Evolutionary conservation across 176 grass and related monocot species (phyloP).

Genomic region (Phoenix roebelenii): DNA sequence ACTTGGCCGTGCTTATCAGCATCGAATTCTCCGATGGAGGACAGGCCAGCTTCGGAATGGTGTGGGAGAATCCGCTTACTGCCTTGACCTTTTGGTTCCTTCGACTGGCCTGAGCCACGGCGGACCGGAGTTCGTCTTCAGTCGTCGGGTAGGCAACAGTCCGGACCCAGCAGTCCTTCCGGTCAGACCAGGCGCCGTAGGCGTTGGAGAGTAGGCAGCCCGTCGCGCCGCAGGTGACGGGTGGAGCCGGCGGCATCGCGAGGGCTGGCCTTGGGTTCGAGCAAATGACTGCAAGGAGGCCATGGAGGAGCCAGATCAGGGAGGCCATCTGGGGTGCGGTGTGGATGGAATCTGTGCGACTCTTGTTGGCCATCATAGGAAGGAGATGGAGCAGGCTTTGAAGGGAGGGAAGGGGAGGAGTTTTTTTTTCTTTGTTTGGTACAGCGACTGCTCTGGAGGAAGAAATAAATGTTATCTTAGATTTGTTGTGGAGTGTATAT

Average conservation of each 20-base stretch:
- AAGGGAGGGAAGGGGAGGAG: too few relatives aligned
- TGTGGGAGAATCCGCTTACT: constrained; percentile 71
- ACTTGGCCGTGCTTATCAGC: constrained; percentile 27
- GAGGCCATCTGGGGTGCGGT: too few relatives aligned
- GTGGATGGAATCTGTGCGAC: too few relatives aligned
- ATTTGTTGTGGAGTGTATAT: too few relatives aligned
- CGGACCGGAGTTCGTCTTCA: constrained; percentile 43
- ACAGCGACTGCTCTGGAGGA: too few relatives aligned
- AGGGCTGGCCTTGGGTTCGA: too few relatives aligned
- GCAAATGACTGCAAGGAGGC: too few relatives aligned
- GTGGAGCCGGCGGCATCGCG: constrained; percentile 33
- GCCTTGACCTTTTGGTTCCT: constrained; percentile 36
- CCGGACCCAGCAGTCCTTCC: constrained; percentile 35
- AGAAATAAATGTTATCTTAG: too few relatives aligned
- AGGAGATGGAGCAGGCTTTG: too few relatives aligned
- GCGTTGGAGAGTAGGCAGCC: constrained; percentile 67
- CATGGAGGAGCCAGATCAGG: too few relatives aligned
- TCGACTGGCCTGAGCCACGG: constrained; percentile 41
- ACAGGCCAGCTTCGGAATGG: constrained; percentile 68
- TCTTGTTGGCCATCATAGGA: too few relatives aligned
- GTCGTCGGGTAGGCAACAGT: constrained; percentile 46
- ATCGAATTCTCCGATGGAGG: constrained; percentile 27
- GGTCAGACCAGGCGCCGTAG: constrained; percentile 66
- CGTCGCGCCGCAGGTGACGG: constrained; percentile 29
- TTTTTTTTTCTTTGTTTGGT: too few relatives aligned